Evolutionary conservation across 2,329 filamentous ascomycete genomes (phyloP).

Genomic region (Aspergillus brunneoviolaceus): DNA sequence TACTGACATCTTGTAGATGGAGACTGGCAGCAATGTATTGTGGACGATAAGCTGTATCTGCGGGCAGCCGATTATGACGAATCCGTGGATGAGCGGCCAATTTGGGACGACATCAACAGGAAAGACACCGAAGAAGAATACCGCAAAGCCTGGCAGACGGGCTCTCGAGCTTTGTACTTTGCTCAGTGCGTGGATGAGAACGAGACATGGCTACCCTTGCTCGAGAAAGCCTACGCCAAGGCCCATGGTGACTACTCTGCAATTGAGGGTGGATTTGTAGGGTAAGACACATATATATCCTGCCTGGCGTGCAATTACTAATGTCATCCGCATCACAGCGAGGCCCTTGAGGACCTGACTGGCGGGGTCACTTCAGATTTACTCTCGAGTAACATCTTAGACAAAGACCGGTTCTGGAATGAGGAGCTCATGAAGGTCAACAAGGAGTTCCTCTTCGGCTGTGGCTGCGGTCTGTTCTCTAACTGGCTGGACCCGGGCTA

Average conservation of each 20-base stretch:
- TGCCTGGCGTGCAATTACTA: background rate
- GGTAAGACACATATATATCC: conserved; percentile 33
- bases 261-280: conserved; percentile 73
- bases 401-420: conserved; percentile 79
- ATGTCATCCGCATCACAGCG: conserved; percentile 32
- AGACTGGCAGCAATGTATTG: conserved; percentile 87
- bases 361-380: conserved; percentile 52
- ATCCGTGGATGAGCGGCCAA: conserved; percentile 69
- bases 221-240: conserved; percentile 48
- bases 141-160: conserved; percentile 68
- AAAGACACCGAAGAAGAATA: conserved; percentile 72
- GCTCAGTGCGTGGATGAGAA: conserved; percentile 19
- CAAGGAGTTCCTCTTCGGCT: conserved; percentile 64
- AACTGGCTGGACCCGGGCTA: conserved; percentile 44
- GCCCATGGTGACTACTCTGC: conserved; percentile 76
- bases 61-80: conserved; percentile 81
- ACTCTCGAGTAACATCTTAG: conserved; percentile 47
- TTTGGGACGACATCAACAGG: conserved; percentile 73
- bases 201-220: conserved; percentile 19
- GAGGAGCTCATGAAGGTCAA: conserved; percentile 80
- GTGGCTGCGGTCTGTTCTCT: conserved; percentile 47
- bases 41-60: conserved; percentile 87
- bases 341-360: conserved; percentile 60
- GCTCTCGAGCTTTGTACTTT: conserved; percentile 63
- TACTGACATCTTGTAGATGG: conserved; percentile 57